Conservation (phyloP, 257 asterid genomes). For the Solanum etuberosum region DNA sequence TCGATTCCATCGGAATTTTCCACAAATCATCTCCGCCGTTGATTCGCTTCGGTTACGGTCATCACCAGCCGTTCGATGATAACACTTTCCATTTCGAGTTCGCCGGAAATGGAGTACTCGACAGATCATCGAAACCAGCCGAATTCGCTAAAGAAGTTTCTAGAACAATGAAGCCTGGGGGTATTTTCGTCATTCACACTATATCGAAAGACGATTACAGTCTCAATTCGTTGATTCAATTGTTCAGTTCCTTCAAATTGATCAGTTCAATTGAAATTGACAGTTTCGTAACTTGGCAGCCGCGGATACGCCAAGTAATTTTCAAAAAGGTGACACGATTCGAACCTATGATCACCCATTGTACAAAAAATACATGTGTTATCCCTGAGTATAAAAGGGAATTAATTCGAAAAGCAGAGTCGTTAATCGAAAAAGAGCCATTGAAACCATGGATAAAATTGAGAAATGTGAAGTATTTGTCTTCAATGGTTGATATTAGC, state of each 20-base stretch:
- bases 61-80: conserved; percentile 19
- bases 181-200: conserved; percentile 44
- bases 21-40: conserved; percentile 17
- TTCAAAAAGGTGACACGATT: conserved; percentile 3
- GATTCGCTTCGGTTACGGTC: conserved; percentile 4
- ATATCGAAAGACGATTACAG: conserved; percentile 34
- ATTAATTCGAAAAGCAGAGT: conserved; percentile 30
- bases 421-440: conserved; percentile 24
- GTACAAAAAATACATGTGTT: background rate
- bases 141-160: conserved; percentile 37
- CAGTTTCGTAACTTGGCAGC: conserved; percentile 15
- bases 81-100: conserved; percentile 38
- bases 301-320: conserved; percentile 25
- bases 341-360: background rate
- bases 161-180: conserved; percentile 39
- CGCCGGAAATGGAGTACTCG: conserved; percentile 26
- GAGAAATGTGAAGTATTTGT: conserved; percentile 35
- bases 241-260: conserved; percentile 27
- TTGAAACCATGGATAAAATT: conserved; percentile 33
- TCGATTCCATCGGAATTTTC: conserved; percentile 26
- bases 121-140: conserved; percentile 20
- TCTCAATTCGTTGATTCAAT: conserved; percentile 28
- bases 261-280: conserved; percentile 26
- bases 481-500: conserved; percentile 45
- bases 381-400: conserved; percentile 13